Conservation (phyloP, 495 filamentous ascomycete species). For the Xylaria scruposa region DNA sequence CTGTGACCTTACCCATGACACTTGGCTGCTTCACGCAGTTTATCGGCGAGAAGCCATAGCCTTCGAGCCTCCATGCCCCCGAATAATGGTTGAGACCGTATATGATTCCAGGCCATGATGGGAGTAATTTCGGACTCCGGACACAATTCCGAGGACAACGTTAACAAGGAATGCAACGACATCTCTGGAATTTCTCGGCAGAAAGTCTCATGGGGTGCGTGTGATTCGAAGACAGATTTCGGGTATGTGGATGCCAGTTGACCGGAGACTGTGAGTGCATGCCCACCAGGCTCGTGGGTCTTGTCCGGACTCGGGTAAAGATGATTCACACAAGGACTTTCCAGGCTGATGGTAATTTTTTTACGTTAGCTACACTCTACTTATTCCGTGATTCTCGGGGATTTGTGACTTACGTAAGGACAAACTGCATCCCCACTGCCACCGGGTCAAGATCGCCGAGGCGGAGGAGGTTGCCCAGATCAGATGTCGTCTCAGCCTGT, state of each 20-base stretch:
- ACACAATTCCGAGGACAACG: constrained; percentile 39
- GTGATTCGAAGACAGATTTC: constrained; percentile 3
- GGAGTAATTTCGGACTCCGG: constrained; percentile 44
- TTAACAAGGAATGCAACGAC: constrained; percentile 40
- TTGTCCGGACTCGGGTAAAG: constrained; percentile 27
- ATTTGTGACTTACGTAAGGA: constrained; percentile 23
- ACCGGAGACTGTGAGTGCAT: constrained; percentile 29
- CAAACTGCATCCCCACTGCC: constrained; percentile 32
- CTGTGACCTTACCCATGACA: constrained; percentile 28
- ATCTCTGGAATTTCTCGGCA: constrained; percentile 21
- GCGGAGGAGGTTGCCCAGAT: background rate
- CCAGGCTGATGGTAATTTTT: constrained; percentile 2
- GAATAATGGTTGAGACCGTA: constrained; percentile 38
- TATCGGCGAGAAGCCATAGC: constrained; percentile 23
- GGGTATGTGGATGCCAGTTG: constrained; percentile 22
- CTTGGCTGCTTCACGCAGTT: constrained; percentile 24
- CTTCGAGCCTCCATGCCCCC: constrained; percentile 25
- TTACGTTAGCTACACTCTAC: background rate
- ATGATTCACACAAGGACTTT: constrained; percentile 30
- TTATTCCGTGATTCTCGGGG: background rate
- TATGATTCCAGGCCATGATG: constrained; percentile 45
- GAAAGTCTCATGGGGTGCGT: background rate
- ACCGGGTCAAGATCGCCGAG: constrained; percentile 30
- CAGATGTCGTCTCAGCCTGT: background rate
- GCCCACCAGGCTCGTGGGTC: constrained; percentile 23